Percentiles rank a stretch among this genome's conserved stretches.
phyloP scores from a whole-genome alignment of 192 early-diverging fungal genomes.

The Chytriomyces sp. region DNA sequence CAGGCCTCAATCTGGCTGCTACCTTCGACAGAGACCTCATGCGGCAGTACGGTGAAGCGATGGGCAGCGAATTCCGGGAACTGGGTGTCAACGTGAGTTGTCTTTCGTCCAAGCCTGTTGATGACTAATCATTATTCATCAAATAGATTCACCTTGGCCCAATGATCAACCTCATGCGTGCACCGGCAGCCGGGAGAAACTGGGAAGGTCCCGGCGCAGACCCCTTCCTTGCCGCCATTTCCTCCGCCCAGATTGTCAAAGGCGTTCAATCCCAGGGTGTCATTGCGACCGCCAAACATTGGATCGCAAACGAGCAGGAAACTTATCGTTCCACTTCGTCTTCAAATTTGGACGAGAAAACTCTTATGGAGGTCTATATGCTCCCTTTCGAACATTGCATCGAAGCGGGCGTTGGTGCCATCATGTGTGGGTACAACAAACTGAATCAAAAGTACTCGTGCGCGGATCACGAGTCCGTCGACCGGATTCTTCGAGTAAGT shows the following conservation, averaged over 20 bases:
- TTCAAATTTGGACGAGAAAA: slow-evolving; percentile 55
- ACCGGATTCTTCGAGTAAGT: slow-evolving; percentile 56
- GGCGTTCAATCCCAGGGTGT: slow-evolving; percentile 59
- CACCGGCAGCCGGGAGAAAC: slow-evolving; percentile 45
- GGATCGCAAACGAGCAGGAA: slow-evolving; percentile 62
- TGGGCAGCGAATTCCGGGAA: slow-evolving; percentile 58
- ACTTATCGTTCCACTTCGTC: slow-evolving; percentile 22
- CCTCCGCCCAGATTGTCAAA: slow-evolving; percentile 38
- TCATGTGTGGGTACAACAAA: slow-evolving; percentile 69
- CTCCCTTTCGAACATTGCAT: slow-evolving; percentile 57
- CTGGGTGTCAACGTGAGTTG: slow-evolving; percentile 53
- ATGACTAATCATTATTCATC: background rate
- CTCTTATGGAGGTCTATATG: slow-evolving; percentile 66
- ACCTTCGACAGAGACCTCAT: slow-evolving; percentile 59
- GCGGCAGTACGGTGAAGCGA: slow-evolving; percentile 43
- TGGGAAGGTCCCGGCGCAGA: slow-evolving; percentile 60
- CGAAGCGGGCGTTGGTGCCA: slow-evolving; percentile 58
- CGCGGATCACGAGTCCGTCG: slow-evolving; percentile 52
- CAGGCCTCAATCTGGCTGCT: slow-evolving; percentile 62
- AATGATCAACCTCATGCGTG: slow-evolving; percentile 47
- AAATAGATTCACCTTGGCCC: slow-evolving; percentile 31
- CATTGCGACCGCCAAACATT: slow-evolving; percentile 64
- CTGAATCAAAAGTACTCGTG: slow-evolving; percentile 64
- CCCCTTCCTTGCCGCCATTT: slow-evolving; percentile 49
- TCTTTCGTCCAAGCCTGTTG: background rate